phyloP scores from a whole-genome alignment of 352 stramenopile species.

The Pythium pyrilobum region DNA sequence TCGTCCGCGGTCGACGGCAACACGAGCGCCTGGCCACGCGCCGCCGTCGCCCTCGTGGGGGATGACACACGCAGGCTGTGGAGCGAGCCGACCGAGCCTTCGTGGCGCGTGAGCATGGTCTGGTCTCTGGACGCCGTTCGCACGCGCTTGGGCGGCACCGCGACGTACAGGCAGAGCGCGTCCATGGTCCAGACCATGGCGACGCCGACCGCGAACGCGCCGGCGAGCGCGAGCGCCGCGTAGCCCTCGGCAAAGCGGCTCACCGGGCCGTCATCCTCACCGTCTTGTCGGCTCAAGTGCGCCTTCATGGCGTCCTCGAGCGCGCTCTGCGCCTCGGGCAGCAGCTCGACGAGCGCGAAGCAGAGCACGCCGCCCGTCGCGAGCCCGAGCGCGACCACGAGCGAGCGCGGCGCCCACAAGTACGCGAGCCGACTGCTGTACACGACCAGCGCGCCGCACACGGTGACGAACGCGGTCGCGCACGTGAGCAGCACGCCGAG shows the following conservation, averaged over 20 bases:
- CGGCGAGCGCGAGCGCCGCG: conserved; percentile 15
- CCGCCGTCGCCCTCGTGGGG: background rate
- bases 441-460: conserved; percentile 22
- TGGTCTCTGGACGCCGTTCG: background rate
- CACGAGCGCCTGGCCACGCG: conserved; percentile 1
- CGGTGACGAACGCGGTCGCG: conserved; percentile 11
- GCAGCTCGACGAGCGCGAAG: conserved; percentile 21
- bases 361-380: conserved; percentile 17
- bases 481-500: conserved; percentile 19
- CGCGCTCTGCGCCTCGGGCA: conserved; percentile 7
- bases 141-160: background rate
- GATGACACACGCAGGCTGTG: background rate
- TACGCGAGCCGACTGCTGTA: conserved; percentile 16
- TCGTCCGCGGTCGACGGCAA: conserved; percentile 6
- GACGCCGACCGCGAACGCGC: conserved; percentile 13
- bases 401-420: conserved; percentile 17
- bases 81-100: background rate
- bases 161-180: conserved; percentile 13
- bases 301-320: conserved; percentile 2
- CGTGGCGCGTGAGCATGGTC: conserved; percentile 1
- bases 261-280: background rate
- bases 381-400: conserved; percentile 18
- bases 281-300: background rate
- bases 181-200: conserved; percentile 17
- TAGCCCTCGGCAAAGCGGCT: background rate